Evolutionary conservation across 306 rosid species (phyloP), one percentile per base, ranked within the genome.

Genomic region (Trichosanthes truncata): DNA sequence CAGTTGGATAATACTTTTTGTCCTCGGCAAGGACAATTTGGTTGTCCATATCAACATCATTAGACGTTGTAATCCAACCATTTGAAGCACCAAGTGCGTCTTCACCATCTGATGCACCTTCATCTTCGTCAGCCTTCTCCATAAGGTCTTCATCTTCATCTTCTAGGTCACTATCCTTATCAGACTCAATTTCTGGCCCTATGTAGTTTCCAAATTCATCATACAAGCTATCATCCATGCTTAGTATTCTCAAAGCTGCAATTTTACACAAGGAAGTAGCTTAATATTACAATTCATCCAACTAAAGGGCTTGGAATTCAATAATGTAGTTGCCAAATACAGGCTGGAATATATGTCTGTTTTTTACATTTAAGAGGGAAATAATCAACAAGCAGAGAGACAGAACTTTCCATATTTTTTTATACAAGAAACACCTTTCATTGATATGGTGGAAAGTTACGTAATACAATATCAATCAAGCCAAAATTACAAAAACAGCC

Each of bases 131-230:
- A 10, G 67, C 83, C 82, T 93, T 85, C 62, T 86, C 91, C 12
- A 76, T 84, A 81, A 90, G 89, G 71, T 90, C 89, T 33, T 88
- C 94, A 29, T 90, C 90, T 48, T 88, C 94, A 1, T 86, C 88
- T 5, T 90, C 97, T 17, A 93, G 59, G 48, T 92, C 99, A 81
- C 97, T 91, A 66, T 95, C 99, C 72, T 59, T 85, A 81, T 93
- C 99, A 40, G 97, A 91, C 75, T 95, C 99, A 31, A 95, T 95
- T 80, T 95, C 99, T 4, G 99, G 99, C 3, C 99, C 99, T 62
- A 95, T 95, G 81, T 95, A 95, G 92, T 95, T 95, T 2, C 99
- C 99, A 35, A 95, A 95, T 88, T 95, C 97, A 43, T 95, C 99
- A 57, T 95, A 95, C 57, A 95, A 86, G 87, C 96, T 95, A 51